Base-by-base conservation (phyloP, 805 yeast genomes). In the Sugiyamaella qingdaonensis region DNA sequence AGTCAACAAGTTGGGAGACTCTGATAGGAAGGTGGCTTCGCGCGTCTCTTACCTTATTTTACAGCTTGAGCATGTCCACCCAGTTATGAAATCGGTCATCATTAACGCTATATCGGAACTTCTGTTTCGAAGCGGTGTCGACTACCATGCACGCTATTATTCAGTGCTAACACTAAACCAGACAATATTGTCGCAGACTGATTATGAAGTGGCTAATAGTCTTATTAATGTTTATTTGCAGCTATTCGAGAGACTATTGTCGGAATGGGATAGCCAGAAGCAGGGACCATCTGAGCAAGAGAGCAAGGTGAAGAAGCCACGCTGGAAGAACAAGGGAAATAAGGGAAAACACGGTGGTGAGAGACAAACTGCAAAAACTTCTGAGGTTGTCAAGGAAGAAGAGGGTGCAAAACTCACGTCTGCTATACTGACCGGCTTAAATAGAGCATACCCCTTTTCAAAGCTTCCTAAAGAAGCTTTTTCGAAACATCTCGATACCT, bases 361-460 rank as follows among this genome's bases (percentile, higher is more conserved):
- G n/a, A 56, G 64, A 32, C 68, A 67, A 52, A 54, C 56, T 47
- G 56, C 55, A 46, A 60, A 60, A 56, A 60, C 68, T 24, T 57
- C 57, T 4, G 63, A 55, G 34, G 71, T 63, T 29, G 63, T 65
- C 11, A 68, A 67, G 49, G 74, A 89, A 64, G 98, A 94, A 67
- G 88, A 85, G 62, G 86, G 84, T 63, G 78, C 95, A 43, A 88
- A 87, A 63, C 71, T 92, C 61, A 88, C 92, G 62, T 84, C 96
- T 29, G 97, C 97, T 13, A 78, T 94, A 53, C 78, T 94, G 59
- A 89, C 99, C 0, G 99, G 99, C 61, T 79, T 94, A 54, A 94
- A 94, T 68, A 86, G 99, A 72, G 91, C 98, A 0, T 92, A 88
- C 77, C 98, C 98, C 52, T 94, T 88, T 67, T 83, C 96, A 1